Evolutionary conservation across 2,329 filamentous ascomycete species (phyloP).

Genomic region (Fusarium sp.): DNA sequence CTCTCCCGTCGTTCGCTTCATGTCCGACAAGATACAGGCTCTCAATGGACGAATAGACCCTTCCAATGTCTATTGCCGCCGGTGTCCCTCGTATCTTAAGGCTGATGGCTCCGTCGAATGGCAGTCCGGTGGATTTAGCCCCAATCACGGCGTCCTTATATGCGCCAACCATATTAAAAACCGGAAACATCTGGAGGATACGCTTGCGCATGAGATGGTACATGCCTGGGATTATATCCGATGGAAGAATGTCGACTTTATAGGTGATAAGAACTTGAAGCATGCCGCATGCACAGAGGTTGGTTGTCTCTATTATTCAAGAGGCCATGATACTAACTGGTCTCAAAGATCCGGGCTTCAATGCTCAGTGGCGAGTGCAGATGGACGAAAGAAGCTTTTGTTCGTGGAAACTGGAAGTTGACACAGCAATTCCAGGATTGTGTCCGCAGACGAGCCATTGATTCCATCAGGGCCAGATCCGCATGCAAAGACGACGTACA

Average conservation of each 20-base stretch:
- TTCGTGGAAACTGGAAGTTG: slow-evolving; percentile 84
- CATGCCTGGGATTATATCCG: slow-evolving; percentile 94
- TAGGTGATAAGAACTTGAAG: slow-evolving; percentile 75
- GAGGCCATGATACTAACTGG: slow-evolving; percentile 1
- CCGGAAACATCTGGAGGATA: slow-evolving; percentile 88
- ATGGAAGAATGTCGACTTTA: slow-evolving; percentile 84
- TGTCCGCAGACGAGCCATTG: slow-evolving; percentile 82
- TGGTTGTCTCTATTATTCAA: slow-evolving; percentile 30
- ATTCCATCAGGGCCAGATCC: slow-evolving; percentile 82
- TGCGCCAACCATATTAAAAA: slow-evolving; percentile 92
- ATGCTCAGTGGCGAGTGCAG: slow-evolving; percentile 95
- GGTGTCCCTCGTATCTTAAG: slow-evolving; percentile 73
- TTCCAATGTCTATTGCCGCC: slow-evolving; percentile 82
- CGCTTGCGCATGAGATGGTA: slow-evolving; percentile 96
- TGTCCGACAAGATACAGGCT: slow-evolving; percentile 81
- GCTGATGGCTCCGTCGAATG: slow-evolving; percentile 71
- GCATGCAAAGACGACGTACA: slow-evolving; percentile 87
- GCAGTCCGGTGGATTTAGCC: slow-evolving; percentile 84
- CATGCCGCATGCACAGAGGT: slow-evolving; percentile 97
- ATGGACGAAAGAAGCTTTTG: slow-evolving; percentile 87
- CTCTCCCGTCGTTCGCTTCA: slow-evolving; percentile 87
- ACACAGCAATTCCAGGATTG: slow-evolving; percentile 96
- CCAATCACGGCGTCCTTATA: slow-evolving; percentile 86
- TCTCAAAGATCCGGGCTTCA: slow-evolving; percentile 82
- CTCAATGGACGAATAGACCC: slow-evolving; percentile 81